Evolutionary conservation across 306 rosid genomes (phyloP).

Genomic region (Cicer yamashitae): DNA sequence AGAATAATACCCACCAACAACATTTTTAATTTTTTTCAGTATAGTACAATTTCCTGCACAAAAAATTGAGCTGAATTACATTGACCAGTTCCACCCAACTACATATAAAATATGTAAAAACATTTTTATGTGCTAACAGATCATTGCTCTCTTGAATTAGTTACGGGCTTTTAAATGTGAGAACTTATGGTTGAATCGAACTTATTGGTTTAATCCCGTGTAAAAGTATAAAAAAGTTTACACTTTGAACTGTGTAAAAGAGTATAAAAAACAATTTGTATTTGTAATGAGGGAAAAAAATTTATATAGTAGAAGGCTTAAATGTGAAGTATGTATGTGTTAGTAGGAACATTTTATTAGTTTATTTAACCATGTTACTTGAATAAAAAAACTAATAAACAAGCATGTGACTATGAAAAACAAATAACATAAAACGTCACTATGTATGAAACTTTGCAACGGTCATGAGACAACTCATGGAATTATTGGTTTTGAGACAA

Average conservation of each 20-base stretch:
- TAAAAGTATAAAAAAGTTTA: too few species aligned
- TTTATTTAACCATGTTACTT: constrained; percentile 17
- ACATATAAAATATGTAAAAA: not conserved
- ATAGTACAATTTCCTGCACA: too few species aligned
- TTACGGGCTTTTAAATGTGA: not conserved
- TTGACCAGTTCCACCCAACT: not conserved
- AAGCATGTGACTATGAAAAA: constrained; percentile 24
- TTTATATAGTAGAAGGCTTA: too few species aligned
- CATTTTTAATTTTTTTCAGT: too few species aligned
- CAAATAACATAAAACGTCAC: constrained; percentile 10
- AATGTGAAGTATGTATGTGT: not conserved
- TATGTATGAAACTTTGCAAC: constrained; percentile 35
- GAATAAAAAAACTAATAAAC: not conserved
- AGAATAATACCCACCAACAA: too few species aligned
- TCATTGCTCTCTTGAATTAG: not conserved
- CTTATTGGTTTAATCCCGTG: not conserved
- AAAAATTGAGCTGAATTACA: not conserved
- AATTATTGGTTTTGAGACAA: constrained; percentile 23
- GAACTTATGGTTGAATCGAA: not conserved
- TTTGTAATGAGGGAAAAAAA: too few species aligned
- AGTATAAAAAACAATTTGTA: too few species aligned
- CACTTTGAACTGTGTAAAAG: too few species aligned
- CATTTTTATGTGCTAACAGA: not conserved
- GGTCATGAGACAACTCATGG: constrained; percentile 13
- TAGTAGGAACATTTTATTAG: not conserved